Evolutionary conservation across 176 grass and related monocot genomes (phyloP), one percentile per base, ranked within the genome.

Genomic region (Carex kokanica): DNA sequence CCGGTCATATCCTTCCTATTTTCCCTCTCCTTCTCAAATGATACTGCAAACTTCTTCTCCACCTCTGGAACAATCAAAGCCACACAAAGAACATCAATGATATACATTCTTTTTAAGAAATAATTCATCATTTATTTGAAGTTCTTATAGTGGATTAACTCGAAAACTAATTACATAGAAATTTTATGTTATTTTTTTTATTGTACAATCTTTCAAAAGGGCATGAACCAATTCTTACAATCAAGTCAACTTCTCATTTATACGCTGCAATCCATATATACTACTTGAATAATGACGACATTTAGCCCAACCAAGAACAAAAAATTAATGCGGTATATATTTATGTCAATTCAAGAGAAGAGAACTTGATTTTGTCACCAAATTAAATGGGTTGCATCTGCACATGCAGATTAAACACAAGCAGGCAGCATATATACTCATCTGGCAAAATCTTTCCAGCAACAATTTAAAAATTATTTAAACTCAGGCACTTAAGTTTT

Each of bases 1-100:
- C 90, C 92, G 15, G 0, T 90, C 92, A 98, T 89, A 78, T 94
- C 92, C 87, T 85, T 86, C 69, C 90, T 84, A 58, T 87, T 89
- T 75, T 92, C 88, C 66, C 81, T 94, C 85, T 97, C 78, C 83
- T 88, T 81, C 29, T 89, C 54, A 79, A 94, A 94, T 4, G 92
- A 97, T 53, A 97, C 88, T 6, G 85, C 68, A 25, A 91, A 92
- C 79, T 86, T 87, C 70, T 83, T 83, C 81, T 94, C 90, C 18
- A 97, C 89, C 57, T 85, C 94, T 97, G 87, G 5, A 15, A 73
- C 47, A 56, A 21, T 31, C 3, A 60, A 85, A 43, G 78, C 34
- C 32, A 24, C 61, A 3, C 61, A 3, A 38, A 4, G 5, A 14
- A 77, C 14, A 61, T 10, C 59, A 31, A 65, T 31, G 60, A 25